Base-by-base conservation (phyloP, 1,284 basidiomycete genomes). In the Rhodotorula sp. region DNA sequence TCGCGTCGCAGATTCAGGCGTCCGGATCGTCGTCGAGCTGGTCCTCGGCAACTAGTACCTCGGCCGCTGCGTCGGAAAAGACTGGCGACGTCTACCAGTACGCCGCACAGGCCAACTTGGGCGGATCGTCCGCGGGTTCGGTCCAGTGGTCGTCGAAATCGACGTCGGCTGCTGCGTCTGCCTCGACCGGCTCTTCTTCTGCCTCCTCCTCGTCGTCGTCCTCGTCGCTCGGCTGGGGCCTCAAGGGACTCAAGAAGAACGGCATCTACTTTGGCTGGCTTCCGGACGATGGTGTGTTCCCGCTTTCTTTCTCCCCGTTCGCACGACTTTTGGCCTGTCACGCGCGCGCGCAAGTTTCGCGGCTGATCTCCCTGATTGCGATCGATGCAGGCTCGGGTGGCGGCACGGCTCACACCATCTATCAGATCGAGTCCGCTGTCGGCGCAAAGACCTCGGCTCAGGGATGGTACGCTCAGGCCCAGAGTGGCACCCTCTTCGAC, bases 381-480 rank as follows among this genome's bases (percentile, higher is more conserved):
- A 43, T 14, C 14, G 12, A 10, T 18, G 5, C 62, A 71, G 77
- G 77, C 57, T 77, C 76, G n/a, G 78, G 75, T 7, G 79, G 79
- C 28, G 79, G 79, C 55, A 67, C 64, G 7, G 60, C 77, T 21
- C 69, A 78, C 56, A 76, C 77, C 50, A 80, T 81, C 70, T 70
- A 75, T 6, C 69, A 78, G 48, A 76, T 80, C 64, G 77, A 80
- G 38, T 67, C 70, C 12, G 71, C 76, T 61, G 67, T 79, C 23
- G 77, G 78, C 54, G 71, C 71, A 4, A 72, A 71, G 58, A 60
- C 71, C 43, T 60, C 73, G 26, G 66, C 75, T 5, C 74, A 70
- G 67, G 73, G 80, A 6, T 81, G 79, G 75, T 81, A 81, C 74
- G 79, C 80, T 21, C 81, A 81, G 70, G 79, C 79, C 14, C 73